Base-by-base conservation (phyloP, 805 yeast genomes). In the Wickerhamiella parazyma region DNA sequence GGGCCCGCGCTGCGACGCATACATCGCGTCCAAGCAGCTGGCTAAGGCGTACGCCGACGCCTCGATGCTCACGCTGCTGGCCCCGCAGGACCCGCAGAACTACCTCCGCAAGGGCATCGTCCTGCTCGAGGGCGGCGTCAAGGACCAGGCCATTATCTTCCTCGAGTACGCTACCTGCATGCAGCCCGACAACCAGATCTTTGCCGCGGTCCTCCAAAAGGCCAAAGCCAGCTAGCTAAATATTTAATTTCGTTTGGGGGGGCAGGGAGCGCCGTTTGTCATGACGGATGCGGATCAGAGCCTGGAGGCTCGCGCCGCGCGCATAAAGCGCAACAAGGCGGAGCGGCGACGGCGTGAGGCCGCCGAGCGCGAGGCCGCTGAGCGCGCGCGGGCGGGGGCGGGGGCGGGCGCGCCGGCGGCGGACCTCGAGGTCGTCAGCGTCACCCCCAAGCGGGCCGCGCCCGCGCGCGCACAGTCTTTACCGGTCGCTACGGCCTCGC, bases 41-140 rank as follows among this genome's bases (percentile, higher is more conserved):
- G 60, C 61, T 6, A 63, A 63, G 17, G 70, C 67, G 2, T 53
- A 54, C 42, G 61, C 60, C 6, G 68, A 65, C 44, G 59, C 64
- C 5, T 53, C 61, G 21, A 45, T 65, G 38, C 54, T 65, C 33
- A 42, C 54, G 33, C 51, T 58, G 21, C 44, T 66, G 38, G 53
- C 55, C 45, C 58, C 62, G 16, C 49, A 40, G 39, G 62, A 58
- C 36, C 55, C 64, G 9, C 53, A 55, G 45, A 56, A 57, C 42
- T 56, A 58, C 45, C 59, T 45, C 46, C 54, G 69, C 37, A 58
- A 59, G 46, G 69, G 63, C 10, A 46, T 54, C 36, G 46, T 55
- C 28, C 44, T 60, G 33, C 35, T 48, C 22, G 42, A 47, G 14
- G 49, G 56, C 36, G 56, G 55, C 29, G 48, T 50, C 29, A 22